Evolutionary conservation across 768 basidiomycete genomes (phyloP), one percentile per base, ranked within the genome.

Genomic region (Mycena galericulata): DNA sequence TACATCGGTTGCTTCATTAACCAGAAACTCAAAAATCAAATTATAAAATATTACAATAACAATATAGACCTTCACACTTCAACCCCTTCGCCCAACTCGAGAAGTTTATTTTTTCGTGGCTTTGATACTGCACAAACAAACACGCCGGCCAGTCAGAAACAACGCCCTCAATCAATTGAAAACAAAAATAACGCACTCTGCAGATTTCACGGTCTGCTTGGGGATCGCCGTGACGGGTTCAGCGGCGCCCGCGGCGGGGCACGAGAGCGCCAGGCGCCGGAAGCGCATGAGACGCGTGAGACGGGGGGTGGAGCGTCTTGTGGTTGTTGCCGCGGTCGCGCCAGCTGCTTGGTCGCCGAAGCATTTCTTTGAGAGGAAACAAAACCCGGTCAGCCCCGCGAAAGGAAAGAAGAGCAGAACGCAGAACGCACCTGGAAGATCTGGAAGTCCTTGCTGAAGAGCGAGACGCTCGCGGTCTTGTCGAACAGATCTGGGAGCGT

Each of bases 371-470:
- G 27, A 11, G n/a, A 3, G n/a, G n/a, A n/a, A n/a, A n/a, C n/a
- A n/a, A n/a, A n/a, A n/a, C 12, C 10, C 7, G 32, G n/a, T 41
- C 11, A 30, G 20, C 30, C 4, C 17, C 18, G 41, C 41, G 41
- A 27, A 14, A 30, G 2, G 38, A 29, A 43, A 15, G 6, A n/a
- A 17, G 8, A 3, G 29, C n/a, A 36, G 17, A n/a, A n/a, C n/a
- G n/a, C n/a, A n/a, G 14, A 59, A 59, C 69, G 11, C 17, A 68
- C 69, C 32, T 73, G 66, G 69, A 74, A 74, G 34, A 75, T 43
- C 41, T 69, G 38, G 65, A 75, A 71, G 41, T 69, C 50, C 59
- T 74, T 75, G 56, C 43, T 67, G 69, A 73, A 71, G 34, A 74
- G 65, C n/a, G 24, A 15, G 18, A 50, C 50, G 24, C 24, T 34